A percentile compares a stretch with the other conserved stretches of the same genome.
Evolutionary conservation across 1,284 basidiomycete genomes (phyloP).

Genomic region (Trichosporon coremiiforme): DNA sequence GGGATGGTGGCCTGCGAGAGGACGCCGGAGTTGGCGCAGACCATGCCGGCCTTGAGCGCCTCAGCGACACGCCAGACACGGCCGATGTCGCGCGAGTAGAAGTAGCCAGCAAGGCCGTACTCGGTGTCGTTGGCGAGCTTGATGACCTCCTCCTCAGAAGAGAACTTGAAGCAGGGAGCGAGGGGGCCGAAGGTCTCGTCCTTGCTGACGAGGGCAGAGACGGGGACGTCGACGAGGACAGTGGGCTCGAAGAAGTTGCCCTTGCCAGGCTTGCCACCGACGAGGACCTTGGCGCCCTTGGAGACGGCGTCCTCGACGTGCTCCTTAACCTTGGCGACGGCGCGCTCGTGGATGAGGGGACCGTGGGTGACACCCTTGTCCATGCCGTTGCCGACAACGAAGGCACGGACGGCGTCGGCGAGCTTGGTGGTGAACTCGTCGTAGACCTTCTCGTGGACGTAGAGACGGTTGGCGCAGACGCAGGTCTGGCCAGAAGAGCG

Average conservation of each 20-base stretch:
- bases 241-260: constrained; percentile 81
- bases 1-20: constrained; percentile 78
- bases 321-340: constrained; percentile 76
- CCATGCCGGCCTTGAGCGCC: constrained; percentile 91
- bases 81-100: constrained; percentile 82
- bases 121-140: constrained; percentile 76
- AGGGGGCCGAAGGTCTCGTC: constrained; percentile 87
- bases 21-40: constrained; percentile 68
- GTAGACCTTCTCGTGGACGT: constrained; percentile 65
- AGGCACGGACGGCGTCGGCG: constrained; percentile 64
- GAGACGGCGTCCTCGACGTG: constrained; percentile 83
- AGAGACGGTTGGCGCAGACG: constrained; percentile 68
- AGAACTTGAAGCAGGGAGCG: constrained; percentile 67
- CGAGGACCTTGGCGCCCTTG: constrained; percentile 79
- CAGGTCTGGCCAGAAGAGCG: constrained; percentile 81
- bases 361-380: constrained; percentile 77
- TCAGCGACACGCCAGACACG: constrained; percentile 90
- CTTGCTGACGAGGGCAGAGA: constrained; percentile 62
- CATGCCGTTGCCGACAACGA: constrained; percentile 86
- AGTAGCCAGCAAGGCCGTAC: constrained; percentile 86
- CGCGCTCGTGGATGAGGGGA: constrained; percentile 81
- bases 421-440: constrained; percentile 43
- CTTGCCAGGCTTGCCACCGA: constrained; percentile 70
- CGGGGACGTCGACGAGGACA: constrained; percentile 77
- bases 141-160: constrained; percentile 88